Evolutionary conservation across 495 filamentous ascomycete genomes (phyloP), one percentile per base, ranked within the genome.

Genomic region (Cenococcum geophilum): DNA sequence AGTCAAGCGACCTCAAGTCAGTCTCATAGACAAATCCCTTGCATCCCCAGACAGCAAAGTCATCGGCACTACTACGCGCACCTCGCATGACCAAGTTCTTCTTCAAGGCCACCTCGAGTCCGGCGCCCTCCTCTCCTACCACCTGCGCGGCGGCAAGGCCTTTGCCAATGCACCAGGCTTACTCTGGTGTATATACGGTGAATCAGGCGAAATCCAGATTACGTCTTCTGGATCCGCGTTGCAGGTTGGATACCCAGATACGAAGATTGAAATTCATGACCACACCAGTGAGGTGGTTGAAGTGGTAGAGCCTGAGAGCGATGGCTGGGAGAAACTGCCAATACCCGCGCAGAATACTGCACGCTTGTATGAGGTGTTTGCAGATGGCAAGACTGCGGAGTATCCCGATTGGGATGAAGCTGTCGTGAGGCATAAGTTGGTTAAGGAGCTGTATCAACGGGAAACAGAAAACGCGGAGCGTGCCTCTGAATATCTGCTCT

Each of bases 151-250:
- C 14, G 81, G 80, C 0, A 71, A 74, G 52, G 70, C 77, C 1
- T 82, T 82, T 59, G 74, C 76, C 0, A 76, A 75, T 0, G 74
- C 75, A 0, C 75, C 75, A 2, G 76, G 74, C 0, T 71, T 83
- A 10, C 62, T 75, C 18, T 86, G 83, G 84, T 72, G 67, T 0
- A 80, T 87, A 48, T 73, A 76, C 35, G 81, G 82, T 51, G 74
- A 77, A 27, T 78, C 76, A 64, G 83, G 82, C 5, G 80, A 84
- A 68, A 77, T 86, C 18, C 71, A 75, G n/a, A 66, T 85, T 18
- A 73, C 74, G 0, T 73, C 74, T 1, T 51, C 58, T 11, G 64
- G 67, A 0, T 60, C 70, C 1, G 72, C 73, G 6, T 16, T 82
- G 12, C 71, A 78, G 34, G 72, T 75, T 10, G 68, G 67, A 22